Evolutionary conservation across 2,329 filamentous ascomycete species (phyloP).

Genomic region (Thelonectria rubi): DNA sequence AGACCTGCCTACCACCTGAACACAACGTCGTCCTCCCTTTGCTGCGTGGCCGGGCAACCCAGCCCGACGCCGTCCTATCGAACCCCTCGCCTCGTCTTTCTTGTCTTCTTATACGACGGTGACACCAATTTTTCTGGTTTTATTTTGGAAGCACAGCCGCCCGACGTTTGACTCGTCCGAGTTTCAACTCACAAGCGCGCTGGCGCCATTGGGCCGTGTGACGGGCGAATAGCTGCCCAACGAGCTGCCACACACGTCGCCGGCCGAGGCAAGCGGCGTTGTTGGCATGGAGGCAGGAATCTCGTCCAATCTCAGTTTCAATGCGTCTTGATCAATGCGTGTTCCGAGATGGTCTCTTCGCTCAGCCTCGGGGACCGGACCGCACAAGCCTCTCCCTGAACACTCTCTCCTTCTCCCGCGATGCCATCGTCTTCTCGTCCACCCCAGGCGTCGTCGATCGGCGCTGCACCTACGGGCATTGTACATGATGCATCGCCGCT

Average conservation of each 20-base stretch:
- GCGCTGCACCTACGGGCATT: slow-evolving; percentile 7
- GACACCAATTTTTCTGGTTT: background rate
- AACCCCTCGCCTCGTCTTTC: background rate
- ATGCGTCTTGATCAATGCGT: slow-evolving; percentile 19
- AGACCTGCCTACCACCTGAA: no score
- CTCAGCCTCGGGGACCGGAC: background rate
- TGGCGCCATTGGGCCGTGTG: background rate
- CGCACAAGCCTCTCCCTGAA: slow-evolving; percentile 1
- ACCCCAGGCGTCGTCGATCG: slow-evolving; percentile 9
- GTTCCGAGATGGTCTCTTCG: background rate
- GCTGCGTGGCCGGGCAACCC: background rate
- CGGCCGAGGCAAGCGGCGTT: slow-evolving; percentile 3
- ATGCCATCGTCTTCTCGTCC: background rate
- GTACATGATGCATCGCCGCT: slow-evolving; percentile 9
- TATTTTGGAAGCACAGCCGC: background rate
- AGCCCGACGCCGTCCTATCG: background rate
- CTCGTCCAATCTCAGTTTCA: slow-evolving; percentile 23
- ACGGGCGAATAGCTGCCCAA: slow-evolving; percentile 24
- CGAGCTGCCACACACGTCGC: background rate
- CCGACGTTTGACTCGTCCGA: background rate
- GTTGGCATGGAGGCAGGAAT: slow-evolving; percentile 25
- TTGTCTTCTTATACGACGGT: background rate
- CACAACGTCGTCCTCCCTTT: background rate
- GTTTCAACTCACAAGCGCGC: background rate
- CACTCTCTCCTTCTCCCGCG: background rate